These are phyloP conservation scores for Neopestalotiopsis sp. DNA, from an alignment of 2,329 filamentous ascomycete genomes.

Conservation along the genomic window DNA sequence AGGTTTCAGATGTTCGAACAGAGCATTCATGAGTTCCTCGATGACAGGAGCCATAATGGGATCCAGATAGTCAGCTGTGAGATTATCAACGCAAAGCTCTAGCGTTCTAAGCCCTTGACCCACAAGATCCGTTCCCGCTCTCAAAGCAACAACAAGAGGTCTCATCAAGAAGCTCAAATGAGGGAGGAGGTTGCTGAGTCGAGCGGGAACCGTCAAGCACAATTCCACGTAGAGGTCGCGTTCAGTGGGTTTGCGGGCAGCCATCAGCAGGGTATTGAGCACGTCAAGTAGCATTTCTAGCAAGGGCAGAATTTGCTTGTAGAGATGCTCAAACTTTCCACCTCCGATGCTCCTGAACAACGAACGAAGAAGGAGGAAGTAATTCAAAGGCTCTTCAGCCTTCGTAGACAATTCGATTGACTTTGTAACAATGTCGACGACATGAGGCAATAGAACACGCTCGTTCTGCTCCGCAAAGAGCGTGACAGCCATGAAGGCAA, in stretches of 20 bases:
- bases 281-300: constrained; percentile 98
- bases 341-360: constrained; percentile 96
- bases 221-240: constrained; percentile 97
- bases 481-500: constrained; percentile 99
- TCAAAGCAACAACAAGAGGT: constrained; percentile 91
- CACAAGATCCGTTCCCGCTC: constrained; percentile 90
- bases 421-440: constrained; percentile 95
- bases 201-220: constrained; percentile 92
- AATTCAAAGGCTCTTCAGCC: constrained; percentile 98
- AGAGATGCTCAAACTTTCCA: constrained; percentile 95
- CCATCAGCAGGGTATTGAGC: constrained; percentile 90
- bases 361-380: constrained; percentile 90
- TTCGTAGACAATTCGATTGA: constrained; percentile 96
- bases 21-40: constrained; percentile 95
- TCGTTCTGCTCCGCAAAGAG: constrained; percentile 95
- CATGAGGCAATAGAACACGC: constrained; percentile 91
- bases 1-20: constrained; percentile 94
- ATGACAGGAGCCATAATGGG: constrained; percentile 99
- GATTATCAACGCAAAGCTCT: constrained; percentile 96
- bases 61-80: constrained; percentile 96
- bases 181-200: constrained; percentile 91
- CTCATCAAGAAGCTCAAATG: constrained; percentile 98
- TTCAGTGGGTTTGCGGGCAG: constrained; percentile 87
- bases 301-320: constrained; percentile 95
- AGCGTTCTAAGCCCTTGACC: constrained; percentile 92